Conservation (phyloP, 1,284 basidiomycete species). For the Malassezia globosa region DNA sequence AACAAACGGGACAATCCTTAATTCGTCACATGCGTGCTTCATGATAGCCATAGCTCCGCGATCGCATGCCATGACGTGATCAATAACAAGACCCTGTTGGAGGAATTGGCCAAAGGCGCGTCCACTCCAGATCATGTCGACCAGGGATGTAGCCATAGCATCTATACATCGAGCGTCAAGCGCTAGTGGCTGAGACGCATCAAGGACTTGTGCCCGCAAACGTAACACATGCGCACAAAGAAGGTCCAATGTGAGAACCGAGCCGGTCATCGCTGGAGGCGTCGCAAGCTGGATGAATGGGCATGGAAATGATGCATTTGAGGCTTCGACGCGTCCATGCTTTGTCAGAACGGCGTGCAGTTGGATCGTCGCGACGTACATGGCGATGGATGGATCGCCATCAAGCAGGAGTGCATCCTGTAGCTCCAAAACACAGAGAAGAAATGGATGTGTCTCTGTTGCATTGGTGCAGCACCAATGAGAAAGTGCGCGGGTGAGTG, state of each 20-base stretch:
- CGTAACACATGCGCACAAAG: conserved; percentile 2
- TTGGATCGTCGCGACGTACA: conserved; percentile 8
- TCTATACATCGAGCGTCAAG: conserved; percentile 4
- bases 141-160: conserved; percentile 10
- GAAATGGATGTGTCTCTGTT: background rate
- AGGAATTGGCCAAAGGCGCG: conserved; percentile 10
- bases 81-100: conserved; percentile 11
- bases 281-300: conserved; percentile 11
- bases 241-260: conserved; percentile 9
- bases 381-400: conserved; percentile 7
- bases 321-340: background rate
- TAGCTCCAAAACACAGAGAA: conserved; percentile 7
- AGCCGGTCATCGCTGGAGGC: conserved; percentile 5
- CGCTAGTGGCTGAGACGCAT: background rate
- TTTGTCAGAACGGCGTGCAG: background rate
- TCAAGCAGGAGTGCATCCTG: conserved; percentile 12
- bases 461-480: background rate
- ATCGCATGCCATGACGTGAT: conserved; percentile 9
- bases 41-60: background rate
- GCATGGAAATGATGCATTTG: conserved; percentile 4
- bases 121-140: conserved; percentile 17
- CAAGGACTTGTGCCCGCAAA: conserved; percentile 2
- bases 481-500: background rate
- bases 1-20: conserved; percentile 14
- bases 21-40: conserved; percentile 10